Base-by-base conservation (phyloP, 78 protist species). In the Planoprotostelium fungivorum region DNA sequence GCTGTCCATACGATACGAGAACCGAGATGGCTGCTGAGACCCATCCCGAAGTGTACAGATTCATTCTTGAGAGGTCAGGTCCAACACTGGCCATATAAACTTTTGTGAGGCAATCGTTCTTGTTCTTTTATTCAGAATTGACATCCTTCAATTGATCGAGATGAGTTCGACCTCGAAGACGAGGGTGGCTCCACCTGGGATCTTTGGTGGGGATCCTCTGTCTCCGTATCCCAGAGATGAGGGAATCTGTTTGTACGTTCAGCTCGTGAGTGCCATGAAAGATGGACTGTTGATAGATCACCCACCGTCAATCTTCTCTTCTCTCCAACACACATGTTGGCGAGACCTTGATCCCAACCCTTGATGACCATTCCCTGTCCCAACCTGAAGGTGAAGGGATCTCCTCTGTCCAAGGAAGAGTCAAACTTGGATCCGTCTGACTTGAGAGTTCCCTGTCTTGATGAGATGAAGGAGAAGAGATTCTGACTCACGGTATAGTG, bases 311-410 rank as follows among this genome's bases (percentile, higher is more conserved):
- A 16, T 51, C 73, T 51, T 51, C 73, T 51, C 73, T 51, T 51
- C 16, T 51, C 73, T 16, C 73, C 16, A 51, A 51, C 16, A 16
- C 73, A 5, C 98, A 98, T 97, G 38, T 91, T 85, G 1, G 96
- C 96, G 34, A 91, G 89, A 86, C 94, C 94, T 84, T 92, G 89
- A 34, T 92, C 94, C 94, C 94, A 92, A 1, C 94, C 94, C 84
- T 86, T 92, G 86, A 95, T 95, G n/a, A 95, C 97, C 38, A 90
- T 38, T 38, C 94, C 91, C 1, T 0, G 36, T 39, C 97, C 96
- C 0, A 95, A 90, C 51, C 31, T 39, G 87, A 95, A 95, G 9
- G 1, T 5, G 90, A 95, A 95, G 34, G 91, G 93, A 1, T 34
- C 10, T 34, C 92, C 93, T 34, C 95, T 90, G 37, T 95, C 96